Evolutionary conservation across 2,329 filamentous ascomycete genomes (phyloP), one percentile per base, ranked within the genome.

Genomic region (Cercospora sp.): DNA sequence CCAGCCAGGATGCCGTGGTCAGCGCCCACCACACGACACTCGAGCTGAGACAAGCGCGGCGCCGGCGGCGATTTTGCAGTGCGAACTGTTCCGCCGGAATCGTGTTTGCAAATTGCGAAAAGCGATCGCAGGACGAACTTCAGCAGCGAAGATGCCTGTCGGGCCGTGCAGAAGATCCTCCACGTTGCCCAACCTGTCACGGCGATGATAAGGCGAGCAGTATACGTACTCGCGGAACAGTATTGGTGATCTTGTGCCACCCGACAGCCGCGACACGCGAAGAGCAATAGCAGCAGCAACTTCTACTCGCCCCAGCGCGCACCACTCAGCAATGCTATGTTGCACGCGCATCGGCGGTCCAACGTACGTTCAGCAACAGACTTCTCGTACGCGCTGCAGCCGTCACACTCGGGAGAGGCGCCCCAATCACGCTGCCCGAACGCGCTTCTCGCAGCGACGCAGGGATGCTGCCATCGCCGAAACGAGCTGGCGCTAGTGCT

Each of bases 361-460:
- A 16, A 13, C 18, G 45, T 63, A 9, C 13, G 34, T 16, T n/a
- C 45, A 28, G 45, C 40, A 32, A 51, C 10, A 12, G 30, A 30
- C 61, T 55, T 63, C 45, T 55, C 28, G 49, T 65, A 65, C 32
- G 51, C 53, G 62, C 62, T 65, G 18, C 53, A 43, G 16, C 37
- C 37, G 37, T 40, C 37, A 40, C 37, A 40, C 58, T 65, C 66
- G 66, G 66, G 37, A 40, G 18, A 49, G 18, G 43, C 66, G 66
- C 65, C 34, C 66, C 60, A 67, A 67, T 67, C 60, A 60, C 30
- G 26, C 45, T n/a, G 37, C 10, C 5, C 16, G 13, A 30, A 61
- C 26, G 37, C 45, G 49, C 45, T 37, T 58, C 16, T 28, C 28
- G 45, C 60, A 53, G 13, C 32, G 51, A 62, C 26, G 62, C 61